Evolutionary conservation across 768 basidiomycete genomes (phyloP), one percentile per base, ranked within the genome.

Genomic region (Lepiota venenata): DNA sequence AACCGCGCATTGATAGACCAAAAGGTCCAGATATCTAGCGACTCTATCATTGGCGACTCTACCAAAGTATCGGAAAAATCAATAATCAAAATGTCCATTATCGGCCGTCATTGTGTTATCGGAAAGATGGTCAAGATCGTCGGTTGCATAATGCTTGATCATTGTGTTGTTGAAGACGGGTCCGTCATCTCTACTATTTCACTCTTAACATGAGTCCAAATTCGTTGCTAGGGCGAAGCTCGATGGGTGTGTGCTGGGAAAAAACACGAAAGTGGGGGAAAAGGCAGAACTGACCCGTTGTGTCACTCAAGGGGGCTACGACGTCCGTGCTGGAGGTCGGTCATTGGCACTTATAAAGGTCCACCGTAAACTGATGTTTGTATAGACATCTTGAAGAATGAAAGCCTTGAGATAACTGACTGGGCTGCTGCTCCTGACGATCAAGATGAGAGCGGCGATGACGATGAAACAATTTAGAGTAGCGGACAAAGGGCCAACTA

Each of bases 81-180:
- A 9, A 84, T 74, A 21, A 86, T 97, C 64, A 96, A 93, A 66
- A 84, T 83, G 61, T 85, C 83, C 2, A 76, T 91, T 15, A 80
- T 93, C 27, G 91, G 91, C 8, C 78, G 85, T 55, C 93, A 95
- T 65, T 94, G 92, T 60, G 71, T 84, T 14, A 87, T 95, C 50
- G 92, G 92, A 2, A 87, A 83, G 66, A 87, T 87, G 76, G 88
- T 81, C n/a, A 91, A 84, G 67, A 83, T 98, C 44, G 77, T 76
- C 2, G 88, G 90, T 10, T 94, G 89, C 60, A 80, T 96, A 6
- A 66, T 98, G 20, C 76, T 94, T 59, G 95, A 97, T 64, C 93
- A 96, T 62, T 95, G 93, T 61, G 79, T 90, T 3, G 72, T 98
- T 11, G 88, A 81, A 40, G 93, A 96, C 55, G 92, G 93, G 94